A percentile compares a stretch with the other conserved stretches of the same genome.
Conservation (phyloP, 805 yeast species). For the Ogataea siamensis region DNA sequence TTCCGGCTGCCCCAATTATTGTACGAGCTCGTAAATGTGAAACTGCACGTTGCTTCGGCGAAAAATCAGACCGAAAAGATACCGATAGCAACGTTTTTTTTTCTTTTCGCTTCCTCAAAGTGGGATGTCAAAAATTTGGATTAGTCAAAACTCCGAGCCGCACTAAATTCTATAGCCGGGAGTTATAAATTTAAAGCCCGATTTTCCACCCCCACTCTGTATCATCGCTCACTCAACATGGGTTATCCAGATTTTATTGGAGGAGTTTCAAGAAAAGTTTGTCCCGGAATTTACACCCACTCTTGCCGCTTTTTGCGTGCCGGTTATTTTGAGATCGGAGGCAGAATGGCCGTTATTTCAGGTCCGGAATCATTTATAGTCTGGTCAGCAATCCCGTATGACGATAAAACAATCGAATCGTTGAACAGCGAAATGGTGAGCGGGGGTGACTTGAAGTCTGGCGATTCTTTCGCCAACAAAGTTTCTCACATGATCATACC, state of each 20-base stretch:
- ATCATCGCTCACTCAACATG: slow-evolving; percentile 26
- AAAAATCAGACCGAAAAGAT: not conserved
- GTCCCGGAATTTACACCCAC: slow-evolving; percentile 33
- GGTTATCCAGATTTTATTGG: slow-evolving; percentile 40
- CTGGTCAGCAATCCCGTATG: slow-evolving; percentile 61
- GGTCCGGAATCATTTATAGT: slow-evolving; percentile 37
- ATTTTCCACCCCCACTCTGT: not conserved
- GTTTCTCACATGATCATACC: slow-evolving; percentile 57
- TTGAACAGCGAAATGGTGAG: slow-evolving; percentile 30
- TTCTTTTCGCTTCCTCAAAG: not conserved
- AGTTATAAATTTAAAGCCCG: not conserved
- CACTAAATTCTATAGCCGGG: not conserved
- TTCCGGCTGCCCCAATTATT: no score
- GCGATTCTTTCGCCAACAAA: slow-evolving; percentile 35
- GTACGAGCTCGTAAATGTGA: not conserved
- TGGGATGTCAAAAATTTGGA: no score
- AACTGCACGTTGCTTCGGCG: not conserved
- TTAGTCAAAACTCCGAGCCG: slow-evolving; percentile 1
- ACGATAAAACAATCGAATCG: slow-evolving; percentile 42
- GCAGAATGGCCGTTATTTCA: slow-evolving; percentile 39
- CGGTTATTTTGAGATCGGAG: slow-evolving; percentile 35
- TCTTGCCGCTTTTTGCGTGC: slow-evolving; percentile 36
- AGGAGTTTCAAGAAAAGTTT: slow-evolving; percentile 38
- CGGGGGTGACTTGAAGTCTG: slow-evolving; percentile 31
- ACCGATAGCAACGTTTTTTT: not conserved